Evolutionary conservation across 345 rosid species (phyloP).

Genomic region (Ceriops zippeliana): DNA sequence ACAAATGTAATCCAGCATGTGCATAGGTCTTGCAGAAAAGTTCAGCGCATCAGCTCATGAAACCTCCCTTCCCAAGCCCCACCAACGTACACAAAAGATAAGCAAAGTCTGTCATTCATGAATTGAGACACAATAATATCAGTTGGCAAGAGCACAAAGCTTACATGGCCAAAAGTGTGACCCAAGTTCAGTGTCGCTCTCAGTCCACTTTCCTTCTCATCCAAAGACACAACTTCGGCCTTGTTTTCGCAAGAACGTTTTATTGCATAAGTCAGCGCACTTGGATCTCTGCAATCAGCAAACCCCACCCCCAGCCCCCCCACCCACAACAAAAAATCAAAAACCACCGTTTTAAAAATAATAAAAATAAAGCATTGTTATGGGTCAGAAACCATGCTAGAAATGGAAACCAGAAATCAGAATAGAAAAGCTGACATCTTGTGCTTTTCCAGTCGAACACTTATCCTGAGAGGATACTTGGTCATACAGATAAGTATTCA

Average conservation of each 20-base stretch:
- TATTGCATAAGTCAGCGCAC: constrained; percentile 79
- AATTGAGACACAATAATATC: neutral
- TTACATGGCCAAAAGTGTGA: constrained; percentile 98
- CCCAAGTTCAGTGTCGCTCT: constrained; percentile 95
- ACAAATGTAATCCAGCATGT: too few species aligned
- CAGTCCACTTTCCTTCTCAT: constrained; percentile 93
- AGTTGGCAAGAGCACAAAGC: constrained; percentile 21
- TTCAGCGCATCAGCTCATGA: too few species aligned
- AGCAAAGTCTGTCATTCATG: neutral
- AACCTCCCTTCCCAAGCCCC: neutral
- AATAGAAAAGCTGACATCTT: neutral
- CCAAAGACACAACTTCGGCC: constrained; percentile 94
- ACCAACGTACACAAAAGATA: neutral
- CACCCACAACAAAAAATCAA: neutral
- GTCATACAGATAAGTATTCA: neutral
- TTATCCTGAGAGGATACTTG: neutral
- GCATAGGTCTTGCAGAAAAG: too few species aligned
- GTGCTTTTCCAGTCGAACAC: neutral
- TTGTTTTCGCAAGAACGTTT: constrained; percentile 96
- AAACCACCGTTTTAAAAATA: neutral
- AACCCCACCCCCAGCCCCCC: neutral
- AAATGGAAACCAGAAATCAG: too few species aligned
- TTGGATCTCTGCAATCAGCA: constrained; percentile 66
- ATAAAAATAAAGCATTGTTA: neutral
- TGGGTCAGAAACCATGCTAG: too few species aligned